Evolutionary conservation across 352 stramenopile genomes (phyloP).

Genomic region (Thraustochytrium striatum): DNA sequence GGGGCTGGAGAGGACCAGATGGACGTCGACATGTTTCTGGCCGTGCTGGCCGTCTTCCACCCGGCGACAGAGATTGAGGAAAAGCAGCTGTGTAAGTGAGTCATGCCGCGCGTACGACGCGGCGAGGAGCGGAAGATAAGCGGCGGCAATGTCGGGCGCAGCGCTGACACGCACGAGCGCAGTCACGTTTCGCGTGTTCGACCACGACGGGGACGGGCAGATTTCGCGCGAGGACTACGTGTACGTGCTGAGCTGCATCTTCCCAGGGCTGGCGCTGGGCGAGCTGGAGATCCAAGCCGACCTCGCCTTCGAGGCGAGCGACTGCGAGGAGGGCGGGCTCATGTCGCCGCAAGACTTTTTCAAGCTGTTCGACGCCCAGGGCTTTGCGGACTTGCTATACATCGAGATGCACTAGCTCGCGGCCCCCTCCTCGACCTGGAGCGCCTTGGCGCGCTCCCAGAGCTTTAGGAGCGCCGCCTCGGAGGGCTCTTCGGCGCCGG

Average conservation of each 20-base stretch:
- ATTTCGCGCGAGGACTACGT: conserved; percentile 1
- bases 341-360: conserved; percentile 8
- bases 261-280: neutral
- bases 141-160: neutral
- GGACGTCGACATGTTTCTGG: conserved; percentile 4
- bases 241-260: neutral
- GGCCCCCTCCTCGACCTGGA: neutral
- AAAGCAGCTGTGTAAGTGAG: conserved; percentile 40
- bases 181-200: conserved; percentile 10
- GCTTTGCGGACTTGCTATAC: neutral
- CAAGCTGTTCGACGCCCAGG: conserved; percentile 17
- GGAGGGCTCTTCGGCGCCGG: neutral
- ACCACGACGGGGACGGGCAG: conserved; percentile 17
- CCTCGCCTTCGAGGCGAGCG: conserved; percentile 6
- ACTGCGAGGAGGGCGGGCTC: neutral
- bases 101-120: neutral
- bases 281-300: conserved; percentile 13
- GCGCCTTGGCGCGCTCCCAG: neutral
- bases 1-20: neutral
- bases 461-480: neutral
- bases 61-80: neutral
- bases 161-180: neutral
- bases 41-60: conserved; percentile 30
- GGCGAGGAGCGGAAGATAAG: neutral
- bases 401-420: neutral